These are phyloP conservation scores for Leccinellum luteum DNA, from an alignment of 768 basidiomycete species.

Conservation along the genomic window DNA sequence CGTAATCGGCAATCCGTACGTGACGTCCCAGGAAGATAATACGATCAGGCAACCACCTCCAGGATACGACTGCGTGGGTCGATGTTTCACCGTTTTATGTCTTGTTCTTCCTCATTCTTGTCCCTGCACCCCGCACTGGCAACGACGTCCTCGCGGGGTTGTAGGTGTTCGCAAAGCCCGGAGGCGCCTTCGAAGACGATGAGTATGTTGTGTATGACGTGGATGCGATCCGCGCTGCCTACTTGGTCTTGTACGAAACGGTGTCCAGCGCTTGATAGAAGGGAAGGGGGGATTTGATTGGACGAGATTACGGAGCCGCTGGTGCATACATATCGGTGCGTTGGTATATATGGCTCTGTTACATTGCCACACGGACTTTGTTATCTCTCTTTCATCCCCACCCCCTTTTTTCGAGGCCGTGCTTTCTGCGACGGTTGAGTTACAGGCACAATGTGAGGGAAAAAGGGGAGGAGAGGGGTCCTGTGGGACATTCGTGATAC, in stretches of 20 bases:
- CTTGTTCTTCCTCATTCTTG: background rate
- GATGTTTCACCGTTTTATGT: background rate
- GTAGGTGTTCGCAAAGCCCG: conserved; percentile 17
- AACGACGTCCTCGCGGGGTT: background rate
- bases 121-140: too few relatives aligned
- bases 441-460: background rate
- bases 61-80: conserved; percentile 24
- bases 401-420: background rate
- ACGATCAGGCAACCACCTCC: conserved; percentile 13
- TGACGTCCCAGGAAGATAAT: conserved; percentile 6
- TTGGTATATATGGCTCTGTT: background rate
- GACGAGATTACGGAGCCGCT: background rate
- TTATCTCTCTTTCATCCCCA: too few relatives aligned
- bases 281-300: background rate
- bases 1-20: conserved; percentile 16
- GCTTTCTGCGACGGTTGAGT: background rate
- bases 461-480: too few relatives aligned
- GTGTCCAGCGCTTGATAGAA: background rate
- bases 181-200: conserved; percentile 14
- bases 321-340: background rate
- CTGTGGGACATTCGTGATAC: background rate
- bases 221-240: conserved; percentile 25
- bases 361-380: background rate
- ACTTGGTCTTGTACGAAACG: conserved; percentile 22
- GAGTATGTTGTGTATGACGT: conserved; percentile 27